Conservation (phyloP, 1,139 yeast species). For the Nakaseomyces bracarensis region DNA sequence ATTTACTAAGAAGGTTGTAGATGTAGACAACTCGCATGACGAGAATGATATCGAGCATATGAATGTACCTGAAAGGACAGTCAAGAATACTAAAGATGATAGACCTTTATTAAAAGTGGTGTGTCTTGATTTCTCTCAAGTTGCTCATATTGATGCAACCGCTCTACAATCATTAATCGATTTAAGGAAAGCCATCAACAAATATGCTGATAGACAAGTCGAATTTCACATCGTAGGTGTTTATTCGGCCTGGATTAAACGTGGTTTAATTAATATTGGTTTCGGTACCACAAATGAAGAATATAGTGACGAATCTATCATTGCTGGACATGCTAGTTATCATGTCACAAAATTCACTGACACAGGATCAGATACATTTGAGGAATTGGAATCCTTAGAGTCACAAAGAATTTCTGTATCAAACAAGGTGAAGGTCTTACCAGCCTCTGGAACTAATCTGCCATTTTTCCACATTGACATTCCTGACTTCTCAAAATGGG, state of each 20-base stretch:
- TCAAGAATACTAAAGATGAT: constrained; percentile 33
- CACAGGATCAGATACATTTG: constrained; percentile 1
- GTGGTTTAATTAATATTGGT: constrained; percentile 67
- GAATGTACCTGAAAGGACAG: constrained; percentile 5
- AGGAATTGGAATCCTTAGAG: constrained; percentile 17
- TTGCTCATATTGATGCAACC: constrained; percentile 69
- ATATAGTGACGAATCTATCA: constrained; percentile 27
- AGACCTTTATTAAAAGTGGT: constrained; percentile 64
- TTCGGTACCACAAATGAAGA: constrained; percentile 56
- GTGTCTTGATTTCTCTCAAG: constrained; percentile 74
- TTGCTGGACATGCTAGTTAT: constrained; percentile 28
- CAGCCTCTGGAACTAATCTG: constrained; percentile 63
- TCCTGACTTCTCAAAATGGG: constrained; percentile 51
- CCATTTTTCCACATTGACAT: constrained; percentile 85
- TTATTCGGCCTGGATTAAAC: constrained; percentile 76
- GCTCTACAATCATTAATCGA: constrained; percentile 74
- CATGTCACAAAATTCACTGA: constrained; percentile 26
- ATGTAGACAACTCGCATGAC: constrained; percentile 14
- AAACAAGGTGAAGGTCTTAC: constrained; percentile 33
- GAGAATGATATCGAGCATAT: constrained; percentile 10
- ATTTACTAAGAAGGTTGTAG: constrained; percentile 32
- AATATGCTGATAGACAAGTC: constrained; percentile 73
- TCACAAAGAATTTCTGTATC: constrained; percentile 18
- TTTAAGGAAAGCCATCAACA: constrained; percentile 60
- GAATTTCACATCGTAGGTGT: constrained; percentile 88